Evolutionary conservation across 345 rosid genomes (phyloP), one percentile per base, ranked within the genome.

Genomic region (Hibiscus trionum): DNA sequence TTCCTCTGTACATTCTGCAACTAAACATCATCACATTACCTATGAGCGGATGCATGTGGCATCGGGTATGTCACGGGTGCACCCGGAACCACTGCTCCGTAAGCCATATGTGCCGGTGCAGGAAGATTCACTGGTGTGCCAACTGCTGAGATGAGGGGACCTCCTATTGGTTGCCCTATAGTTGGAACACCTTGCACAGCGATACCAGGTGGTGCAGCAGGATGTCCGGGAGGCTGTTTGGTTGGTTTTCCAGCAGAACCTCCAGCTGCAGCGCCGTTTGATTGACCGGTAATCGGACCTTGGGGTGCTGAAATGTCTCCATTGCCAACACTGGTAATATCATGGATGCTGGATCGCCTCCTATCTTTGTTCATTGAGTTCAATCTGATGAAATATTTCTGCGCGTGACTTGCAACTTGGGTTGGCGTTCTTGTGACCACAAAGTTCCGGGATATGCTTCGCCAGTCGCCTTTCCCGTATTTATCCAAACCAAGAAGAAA

Each of bases 391-490:
- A 91, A 94, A 78, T 91, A 91, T 80, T 94, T 94, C 70, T 94
- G 98, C 4, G 98, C 98, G 11, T 94, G 98, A 80, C 98, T 94
- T 26, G 98, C 98, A 5, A 93, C 98, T 79, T 94, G 98, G 14
- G 97, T 94, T 16, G 96, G 97, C 11, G 97, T 94, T 79, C 98
- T 90, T 61, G 98, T 90, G 69, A 90, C 96, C 47, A 94, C 98
- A 82, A 85, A 94, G 82, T 91, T 91, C 16, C 98, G 86, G 11
- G 98, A 94, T 75, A 94, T 94, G 78, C 98, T 94, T 72, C 98
- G 90, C 96, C 98, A 94, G 60, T 94, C 97, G 29, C 98, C 98
- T 85, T 91, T 94, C 73, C 98, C 98, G 11, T 88, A 94, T 77
- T 91, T 91, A 16, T 94, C 97, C 89, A 94, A 84, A 78, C 97